phyloP scores from a whole-genome alignment of 192 early-diverging fungal species.

The Lunasporangiospora selenospora region DNA sequence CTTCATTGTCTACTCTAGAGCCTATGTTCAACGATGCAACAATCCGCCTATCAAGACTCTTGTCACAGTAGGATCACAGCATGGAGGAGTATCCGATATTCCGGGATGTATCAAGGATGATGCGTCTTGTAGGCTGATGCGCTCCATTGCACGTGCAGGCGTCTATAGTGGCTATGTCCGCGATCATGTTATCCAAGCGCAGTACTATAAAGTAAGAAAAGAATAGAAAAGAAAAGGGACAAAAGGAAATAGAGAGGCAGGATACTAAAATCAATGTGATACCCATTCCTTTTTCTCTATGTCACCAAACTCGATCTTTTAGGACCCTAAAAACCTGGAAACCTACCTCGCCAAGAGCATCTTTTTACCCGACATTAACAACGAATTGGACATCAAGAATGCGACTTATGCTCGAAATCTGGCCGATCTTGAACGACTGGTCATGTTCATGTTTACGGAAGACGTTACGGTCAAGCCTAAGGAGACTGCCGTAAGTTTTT shows the following conservation, averaged over 20 bases:
- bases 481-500: slow-evolving; percentile 57
- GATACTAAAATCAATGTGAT: too few species aligned
- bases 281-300: neutral
- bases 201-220: slow-evolving; percentile 83
- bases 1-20: slow-evolving; percentile 64
- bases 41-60: slow-evolving; percentile 73
- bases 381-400: slow-evolving; percentile 69
- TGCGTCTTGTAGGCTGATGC: slow-evolving; percentile 73
- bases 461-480: slow-evolving; percentile 81
- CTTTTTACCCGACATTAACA: slow-evolving; percentile 91
- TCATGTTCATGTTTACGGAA: slow-evolving; percentile 81
- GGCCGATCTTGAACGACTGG: slow-evolving; percentile 70
- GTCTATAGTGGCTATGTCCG: slow-evolving; percentile 89
- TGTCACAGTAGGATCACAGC: slow-evolving; percentile 89
- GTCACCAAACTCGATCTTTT: too few species aligned
- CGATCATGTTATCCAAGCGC: slow-evolving; percentile 87
- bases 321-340: slow-evolving; percentile 63
- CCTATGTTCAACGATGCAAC: slow-evolving; percentile 86
- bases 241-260: neutral
- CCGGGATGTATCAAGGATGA: slow-evolving; percentile 75
- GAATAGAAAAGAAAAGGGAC: slow-evolving; percentile 3
- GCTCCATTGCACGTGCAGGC: slow-evolving; percentile 76
- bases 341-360: slow-evolving; percentile 79
- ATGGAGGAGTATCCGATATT: slow-evolving; percentile 77
- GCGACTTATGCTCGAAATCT: slow-evolving; percentile 65